Evolutionary conservation across 192 early-diverging fungal genomes (phyloP).

Genomic region (Phlyctochytrium bullatum): DNA sequence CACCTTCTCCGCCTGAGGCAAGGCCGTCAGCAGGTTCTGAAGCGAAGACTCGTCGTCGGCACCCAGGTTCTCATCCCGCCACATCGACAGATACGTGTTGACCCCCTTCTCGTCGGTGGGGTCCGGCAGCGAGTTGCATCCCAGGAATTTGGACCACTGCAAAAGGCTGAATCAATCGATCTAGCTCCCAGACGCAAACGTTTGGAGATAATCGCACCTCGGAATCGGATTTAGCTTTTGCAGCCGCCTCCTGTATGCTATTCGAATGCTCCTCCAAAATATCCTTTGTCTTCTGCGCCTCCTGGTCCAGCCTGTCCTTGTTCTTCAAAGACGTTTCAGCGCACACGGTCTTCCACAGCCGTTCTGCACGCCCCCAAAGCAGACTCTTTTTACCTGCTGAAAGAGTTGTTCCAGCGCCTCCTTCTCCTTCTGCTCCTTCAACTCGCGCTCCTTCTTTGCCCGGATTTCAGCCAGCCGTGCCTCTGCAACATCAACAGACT

Average conservation of each 20-base stretch:
- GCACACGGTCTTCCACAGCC: too few relatives aligned
- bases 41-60: slow-evolving; percentile 40
- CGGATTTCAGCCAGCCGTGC: slow-evolving; percentile 32
- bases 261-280: slow-evolving; percentile 13
- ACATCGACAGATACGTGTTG: slow-evolving; percentile 45
- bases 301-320: slow-evolving; percentile 33
- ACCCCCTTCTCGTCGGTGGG: slow-evolving; percentile 46
- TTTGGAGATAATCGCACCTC: slow-evolving; percentile 13
- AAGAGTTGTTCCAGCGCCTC: slow-evolving; percentile 47
- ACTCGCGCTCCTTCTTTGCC: slow-evolving; percentile 40
- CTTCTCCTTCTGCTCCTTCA: slow-evolving; percentile 29
- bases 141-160: slow-evolving; percentile 50
- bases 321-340: slow-evolving; percentile 20
- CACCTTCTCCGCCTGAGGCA: slow-evolving; percentile 41
- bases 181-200: too few relatives aligned
- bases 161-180: neutral
- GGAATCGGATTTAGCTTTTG: neutral
- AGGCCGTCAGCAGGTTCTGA: slow-evolving; percentile 20
- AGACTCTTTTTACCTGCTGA: slow-evolving; percentile 24
- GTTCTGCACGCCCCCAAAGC: too few relatives aligned
- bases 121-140: slow-evolving; percentile 46
- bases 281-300: slow-evolving; percentile 20
- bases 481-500: slow-evolving; percentile 27
- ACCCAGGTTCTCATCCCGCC: slow-evolving; percentile 33
- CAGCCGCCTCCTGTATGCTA: slow-evolving; percentile 6